These are phyloP conservation scores for Plasmodium gaboni DNA, from an alignment of 169 alveolate species.

Conservation along the genomic window DNA sequence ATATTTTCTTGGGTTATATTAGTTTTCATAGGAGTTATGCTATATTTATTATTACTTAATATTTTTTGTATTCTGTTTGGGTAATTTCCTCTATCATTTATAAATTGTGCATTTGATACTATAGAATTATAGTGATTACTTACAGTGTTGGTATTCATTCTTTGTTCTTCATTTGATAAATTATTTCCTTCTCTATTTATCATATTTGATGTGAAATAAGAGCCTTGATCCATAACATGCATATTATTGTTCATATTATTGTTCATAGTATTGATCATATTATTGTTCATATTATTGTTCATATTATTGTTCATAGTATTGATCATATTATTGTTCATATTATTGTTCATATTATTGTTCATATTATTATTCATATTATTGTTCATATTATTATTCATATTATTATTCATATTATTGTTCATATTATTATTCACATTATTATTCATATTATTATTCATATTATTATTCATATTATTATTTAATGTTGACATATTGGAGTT, in stretches of 20 bases:
- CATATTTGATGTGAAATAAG: conserved; percentile 7
- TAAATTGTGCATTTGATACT: conserved; percentile 17
- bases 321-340: no score
- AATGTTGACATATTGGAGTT: not conserved
- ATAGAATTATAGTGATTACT: not conserved
- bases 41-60: conserved; percentile 13
- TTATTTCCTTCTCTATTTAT: conserved; percentile 11
- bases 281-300: not conserved
- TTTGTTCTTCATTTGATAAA: not conserved
- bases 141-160: conserved; percentile 1
- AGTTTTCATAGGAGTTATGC: conserved; percentile 26
- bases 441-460: not conserved
- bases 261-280: not conserved
- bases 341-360: no score
- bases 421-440: no score
- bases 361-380: no score
- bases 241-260: conserved; percentile 9
- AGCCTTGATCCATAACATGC: conserved; percentile 1
- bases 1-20: conserved; percentile 11
- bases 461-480: not conserved
- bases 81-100: conserved; percentile 25
- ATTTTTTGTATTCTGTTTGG: conserved; percentile 26
- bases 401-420: no score
- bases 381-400: no score
- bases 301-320: no score